phyloP scores from a whole-genome alignment of 345 rosid species.

The Gossypium ekmanianum region DNA sequence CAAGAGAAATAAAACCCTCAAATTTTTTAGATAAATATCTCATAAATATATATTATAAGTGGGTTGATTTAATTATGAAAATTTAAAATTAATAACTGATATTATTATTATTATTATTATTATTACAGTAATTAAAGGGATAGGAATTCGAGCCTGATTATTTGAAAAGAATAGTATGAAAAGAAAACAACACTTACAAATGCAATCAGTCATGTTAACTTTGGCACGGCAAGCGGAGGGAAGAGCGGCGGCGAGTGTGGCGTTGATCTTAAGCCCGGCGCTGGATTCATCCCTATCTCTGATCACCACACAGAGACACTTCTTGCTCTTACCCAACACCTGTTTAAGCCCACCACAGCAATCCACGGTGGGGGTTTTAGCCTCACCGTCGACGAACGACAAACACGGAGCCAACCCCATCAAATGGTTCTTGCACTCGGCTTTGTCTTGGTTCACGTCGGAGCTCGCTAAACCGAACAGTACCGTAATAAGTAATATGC shows the following conservation, averaged over 20 bases:
- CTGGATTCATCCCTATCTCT: slow-evolving; percentile 62
- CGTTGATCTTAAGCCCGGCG: slow-evolving; percentile 61
- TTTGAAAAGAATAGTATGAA: too few species aligned
- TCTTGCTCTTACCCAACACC: slow-evolving; percentile 54
- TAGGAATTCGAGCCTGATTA: too few species aligned
- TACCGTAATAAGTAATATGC: slow-evolving; percentile 17
- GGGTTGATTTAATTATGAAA: too few species aligned
- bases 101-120: too few species aligned
- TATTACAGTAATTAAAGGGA: too few species aligned
- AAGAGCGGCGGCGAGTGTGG: slow-evolving; percentile 58
- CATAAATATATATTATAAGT: too few species aligned
- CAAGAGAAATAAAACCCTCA: too few species aligned
- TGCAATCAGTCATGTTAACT: slow-evolving; percentile 53
- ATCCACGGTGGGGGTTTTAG: slow-evolving; percentile 57
- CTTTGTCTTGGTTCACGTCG: slow-evolving; percentile 53
- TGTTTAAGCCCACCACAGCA: slow-evolving; percentile 68
- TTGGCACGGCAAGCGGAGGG: slow-evolving; percentile 53
- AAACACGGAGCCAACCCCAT: slow-evolving; percentile 57
- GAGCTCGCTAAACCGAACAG: slow-evolving; percentile 38
- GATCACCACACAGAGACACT: slow-evolving; percentile 68
- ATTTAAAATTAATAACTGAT: too few species aligned
- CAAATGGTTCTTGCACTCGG: slow-evolving; percentile 56
- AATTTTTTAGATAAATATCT: too few species aligned
- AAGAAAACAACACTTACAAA: slow-evolving; percentile 27
- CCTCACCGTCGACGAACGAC: slow-evolving; percentile 63